These are phyloP conservation scores for Eimeria brunetti DNA, from an alignment of 169 alveolate genomes.

Conservation along the genomic window DNA sequence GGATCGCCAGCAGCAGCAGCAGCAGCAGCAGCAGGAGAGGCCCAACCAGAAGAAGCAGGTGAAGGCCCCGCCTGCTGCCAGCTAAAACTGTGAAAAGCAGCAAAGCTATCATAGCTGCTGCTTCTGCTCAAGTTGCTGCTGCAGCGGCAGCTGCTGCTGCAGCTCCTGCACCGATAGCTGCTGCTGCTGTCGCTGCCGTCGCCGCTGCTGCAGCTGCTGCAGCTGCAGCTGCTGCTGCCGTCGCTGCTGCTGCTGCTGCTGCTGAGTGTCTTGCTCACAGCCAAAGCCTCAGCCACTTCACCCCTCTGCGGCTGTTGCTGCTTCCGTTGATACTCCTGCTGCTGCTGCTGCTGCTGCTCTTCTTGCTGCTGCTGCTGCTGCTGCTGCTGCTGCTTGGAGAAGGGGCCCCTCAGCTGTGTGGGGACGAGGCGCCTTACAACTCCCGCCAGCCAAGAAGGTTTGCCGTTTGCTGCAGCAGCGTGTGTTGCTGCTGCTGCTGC, in stretches of 20 bases:
- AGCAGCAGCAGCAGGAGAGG: constrained; percentile 10
- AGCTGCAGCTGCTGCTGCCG: constrained; percentile 18
- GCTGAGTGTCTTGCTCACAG: not conserved
- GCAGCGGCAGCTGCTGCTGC: constrained; percentile 11
- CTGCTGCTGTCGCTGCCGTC: not conserved
- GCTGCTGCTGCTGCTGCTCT: not conserved
- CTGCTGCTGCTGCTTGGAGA: constrained; percentile 11
- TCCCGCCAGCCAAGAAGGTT: not conserved
- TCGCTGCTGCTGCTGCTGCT: constrained; percentile 29
- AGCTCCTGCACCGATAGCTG: not conserved
- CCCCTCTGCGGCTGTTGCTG: not conserved
- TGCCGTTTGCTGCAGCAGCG: not conserved
- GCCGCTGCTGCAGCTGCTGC: not conserved
- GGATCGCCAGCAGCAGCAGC: not conserved
- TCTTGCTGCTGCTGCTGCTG: not conserved
- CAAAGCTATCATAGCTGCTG: not conserved
- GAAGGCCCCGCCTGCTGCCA: not conserved
- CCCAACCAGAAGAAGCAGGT: not conserved
- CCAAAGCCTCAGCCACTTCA: too few relatives aligned
- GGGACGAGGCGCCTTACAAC: constrained; percentile 10
- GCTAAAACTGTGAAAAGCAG: not conserved
- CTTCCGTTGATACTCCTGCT: not conserved
- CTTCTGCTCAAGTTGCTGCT: constrained; percentile 5
- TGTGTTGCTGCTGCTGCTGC: constrained; percentile 38
- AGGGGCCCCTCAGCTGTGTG: not conserved